Evolutionary conservation across 2,329 filamentous ascomycete species (phyloP).

Genomic region (Alternaria hordeiaustralica): DNA sequence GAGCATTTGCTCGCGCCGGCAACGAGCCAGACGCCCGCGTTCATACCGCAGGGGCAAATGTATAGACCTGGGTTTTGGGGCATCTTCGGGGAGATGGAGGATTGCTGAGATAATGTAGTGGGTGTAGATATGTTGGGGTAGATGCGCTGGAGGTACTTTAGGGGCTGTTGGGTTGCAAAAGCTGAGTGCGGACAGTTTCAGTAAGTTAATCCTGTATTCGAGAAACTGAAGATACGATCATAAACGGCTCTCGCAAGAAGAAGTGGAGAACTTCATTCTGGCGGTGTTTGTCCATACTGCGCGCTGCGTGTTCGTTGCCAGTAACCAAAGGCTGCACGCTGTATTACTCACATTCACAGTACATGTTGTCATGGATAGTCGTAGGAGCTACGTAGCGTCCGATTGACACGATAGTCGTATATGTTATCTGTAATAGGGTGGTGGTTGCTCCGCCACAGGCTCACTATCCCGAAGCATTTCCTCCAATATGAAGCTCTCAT

Average conservation of each 20-base stretch:
- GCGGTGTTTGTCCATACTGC: too few relatives aligned
- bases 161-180: neutral
- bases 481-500: conserved; percentile 3
- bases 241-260: too few relatives aligned
- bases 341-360: neutral
- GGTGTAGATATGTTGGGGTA: neutral
- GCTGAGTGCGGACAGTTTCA: neutral
- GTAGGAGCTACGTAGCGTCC: neutral
- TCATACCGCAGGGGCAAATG: neutral
- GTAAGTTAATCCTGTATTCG: neutral
- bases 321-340: neutral
- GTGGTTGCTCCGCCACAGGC: neutral
- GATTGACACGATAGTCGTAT: neutral
- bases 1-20: neutral
- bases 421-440: conserved; percentile 5
- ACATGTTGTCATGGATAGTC: neutral
- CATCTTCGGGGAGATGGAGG: neutral
- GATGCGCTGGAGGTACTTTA: neutral
- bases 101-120: neutral
- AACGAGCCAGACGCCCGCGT: neutral
- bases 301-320: neutral
- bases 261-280: too few relatives aligned
- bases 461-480: neutral
- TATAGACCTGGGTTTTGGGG: neutral
- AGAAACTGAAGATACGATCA: too few relatives aligned